phyloP scores from a whole-genome alignment of 768 basidiomycete genomes.

The Collybiopsis confluens region DNA sequence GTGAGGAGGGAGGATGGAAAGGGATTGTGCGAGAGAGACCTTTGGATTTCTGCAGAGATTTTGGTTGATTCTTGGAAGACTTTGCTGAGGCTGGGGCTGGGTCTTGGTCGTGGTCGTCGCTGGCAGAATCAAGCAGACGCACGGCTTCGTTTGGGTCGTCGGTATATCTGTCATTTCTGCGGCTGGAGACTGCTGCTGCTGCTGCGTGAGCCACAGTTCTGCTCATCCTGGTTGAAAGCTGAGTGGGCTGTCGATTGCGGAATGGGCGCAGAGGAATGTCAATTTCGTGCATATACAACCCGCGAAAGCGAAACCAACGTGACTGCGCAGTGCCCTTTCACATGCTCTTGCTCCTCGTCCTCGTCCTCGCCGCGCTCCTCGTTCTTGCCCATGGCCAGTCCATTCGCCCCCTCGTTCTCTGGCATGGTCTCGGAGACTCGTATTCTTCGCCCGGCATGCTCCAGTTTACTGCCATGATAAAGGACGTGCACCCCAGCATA shows the following conservation, averaged over 20 bases:
- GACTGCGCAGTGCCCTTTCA: not conserved
- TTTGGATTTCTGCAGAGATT: conserved; percentile 32
- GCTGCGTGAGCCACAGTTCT: conserved; percentile 11
- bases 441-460: conserved; percentile 71
- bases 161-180: conserved; percentile 48
- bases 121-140: conserved; percentile 34
- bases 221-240: not conserved
- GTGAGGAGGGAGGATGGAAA: conserved; percentile 72
- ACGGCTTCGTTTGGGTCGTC: conserved; percentile 66
- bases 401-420: conserved; percentile 59
- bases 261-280: conserved; percentile 69
- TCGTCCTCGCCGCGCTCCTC: not conserved
- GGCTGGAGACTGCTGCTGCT: conserved; percentile 26
- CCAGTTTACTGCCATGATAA: conserved; percentile 54
- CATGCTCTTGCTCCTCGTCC: not conserved
- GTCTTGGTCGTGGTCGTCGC: conserved; percentile 33
- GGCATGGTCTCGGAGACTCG: conserved; percentile 79
- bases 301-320: not conserved
- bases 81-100: conserved; percentile 17
- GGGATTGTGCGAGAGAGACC: conserved; percentile 78
- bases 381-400: conserved; percentile 7
- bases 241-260: conserved; percentile 28
- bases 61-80: conserved; percentile 18
- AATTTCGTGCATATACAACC: conserved; percentile 56
- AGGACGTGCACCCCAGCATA: conserved; percentile 65